A percentile compares a stretch with the other conserved stretches of the same genome.
Evolutionary conservation across 345 rosid genomes (phyloP).

Genomic region (Turritis glabra): DNA sequence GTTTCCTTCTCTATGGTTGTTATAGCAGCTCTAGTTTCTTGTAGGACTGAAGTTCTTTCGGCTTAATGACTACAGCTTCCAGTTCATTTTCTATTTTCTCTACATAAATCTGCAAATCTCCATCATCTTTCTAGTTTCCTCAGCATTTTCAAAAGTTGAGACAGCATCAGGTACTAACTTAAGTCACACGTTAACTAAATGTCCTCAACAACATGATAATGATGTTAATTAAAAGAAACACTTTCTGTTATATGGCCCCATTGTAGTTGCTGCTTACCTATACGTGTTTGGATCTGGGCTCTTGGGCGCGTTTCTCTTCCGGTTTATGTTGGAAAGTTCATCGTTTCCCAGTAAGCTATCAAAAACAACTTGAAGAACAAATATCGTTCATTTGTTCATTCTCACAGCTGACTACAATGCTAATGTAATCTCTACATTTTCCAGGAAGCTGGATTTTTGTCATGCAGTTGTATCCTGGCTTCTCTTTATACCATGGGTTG

Average conservation of each 20-base stretch:
- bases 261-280: constrained; percentile 67
- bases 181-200: too few relatives aligned
- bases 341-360: too few relatives aligned
- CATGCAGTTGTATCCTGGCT: constrained; percentile 87
- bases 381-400: too few relatives aligned
- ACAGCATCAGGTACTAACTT: constrained; percentile 96
- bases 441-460: constrained; percentile 55
- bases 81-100: constrained; percentile 62
- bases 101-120: constrained; percentile 85
- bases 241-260: neutral
- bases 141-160: constrained; percentile 66
- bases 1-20: too few relatives aligned
- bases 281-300: constrained; percentile 81
- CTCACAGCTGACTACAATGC: too few relatives aligned
- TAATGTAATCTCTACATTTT: too few relatives aligned
- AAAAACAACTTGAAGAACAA: too few relatives aligned
- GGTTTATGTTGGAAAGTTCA: too few relatives aligned
- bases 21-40: constrained; percentile 14
- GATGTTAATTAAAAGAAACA: too few relatives aligned
- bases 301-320: too few relatives aligned
- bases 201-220: too few relatives aligned
- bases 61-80: constrained; percentile 70
- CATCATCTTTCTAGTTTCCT: constrained; percentile 66
- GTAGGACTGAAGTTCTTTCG: constrained; percentile 83
- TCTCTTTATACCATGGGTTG: constrained; percentile 75